phyloP scores from a whole-genome alignment of 2,329 filamentous ascomycete species.

The Aspergillus unguis region DNA sequence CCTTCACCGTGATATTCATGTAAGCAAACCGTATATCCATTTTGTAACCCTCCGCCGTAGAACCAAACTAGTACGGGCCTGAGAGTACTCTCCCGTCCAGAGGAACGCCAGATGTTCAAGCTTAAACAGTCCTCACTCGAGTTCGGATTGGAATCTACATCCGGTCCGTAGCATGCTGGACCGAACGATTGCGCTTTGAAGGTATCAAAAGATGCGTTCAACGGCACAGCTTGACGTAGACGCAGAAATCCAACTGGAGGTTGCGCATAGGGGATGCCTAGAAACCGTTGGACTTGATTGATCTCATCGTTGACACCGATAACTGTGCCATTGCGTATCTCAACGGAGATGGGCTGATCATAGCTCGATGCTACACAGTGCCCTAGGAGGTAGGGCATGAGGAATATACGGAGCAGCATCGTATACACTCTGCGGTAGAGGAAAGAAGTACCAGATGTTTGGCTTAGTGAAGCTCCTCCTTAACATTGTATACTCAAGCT shows the following conservation, averaged over 20 bases:
- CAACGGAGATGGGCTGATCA: neutral
- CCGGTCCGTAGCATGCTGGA: neutral
- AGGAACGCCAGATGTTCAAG: neutral
- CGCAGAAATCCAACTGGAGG: neutral
- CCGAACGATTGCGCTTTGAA: neutral
- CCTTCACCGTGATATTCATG: neutral
- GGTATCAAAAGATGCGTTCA: neutral
- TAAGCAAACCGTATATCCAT: neutral
- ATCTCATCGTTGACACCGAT: neutral
- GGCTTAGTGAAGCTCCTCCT: neutral
- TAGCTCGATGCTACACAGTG: neutral
- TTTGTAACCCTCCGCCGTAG: neutral
- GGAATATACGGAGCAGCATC: neutral
- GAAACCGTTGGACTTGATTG: neutral
- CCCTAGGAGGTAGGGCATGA: neutral
- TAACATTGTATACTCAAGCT: neutral
- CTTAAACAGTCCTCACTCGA: neutral
- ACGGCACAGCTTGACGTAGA: neutral
- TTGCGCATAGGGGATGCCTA: neutral
- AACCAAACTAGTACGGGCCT: slow-evolving; percentile 1
- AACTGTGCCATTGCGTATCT: neutral
- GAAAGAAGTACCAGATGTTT: too few relatives aligned
- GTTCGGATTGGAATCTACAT: neutral
- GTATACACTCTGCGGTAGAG: too few relatives aligned
- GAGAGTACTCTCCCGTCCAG: neutral